Evolutionary conservation across 2,329 filamentous ascomycete genomes (phyloP).

Genomic region (Amesomyces nigricolor): DNA sequence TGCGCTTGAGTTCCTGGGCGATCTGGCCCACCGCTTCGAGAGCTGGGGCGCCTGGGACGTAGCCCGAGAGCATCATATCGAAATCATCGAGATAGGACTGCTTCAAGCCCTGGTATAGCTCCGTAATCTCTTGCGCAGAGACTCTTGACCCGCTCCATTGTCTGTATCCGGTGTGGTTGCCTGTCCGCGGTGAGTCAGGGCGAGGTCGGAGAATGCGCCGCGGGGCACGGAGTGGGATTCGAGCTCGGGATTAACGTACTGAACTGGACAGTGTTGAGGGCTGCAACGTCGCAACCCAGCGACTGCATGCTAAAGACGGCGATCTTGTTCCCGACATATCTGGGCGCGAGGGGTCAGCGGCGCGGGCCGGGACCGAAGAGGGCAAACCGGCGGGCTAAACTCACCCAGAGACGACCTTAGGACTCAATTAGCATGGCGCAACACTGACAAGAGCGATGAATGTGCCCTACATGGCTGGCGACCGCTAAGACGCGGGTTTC

Average conservation of each 20-base stretch:
- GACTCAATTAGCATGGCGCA: constrained; percentile 20
- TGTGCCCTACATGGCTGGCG: constrained; percentile 79
- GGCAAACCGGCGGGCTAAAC: constrained; percentile 29
- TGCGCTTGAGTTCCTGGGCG: constrained; percentile 69
- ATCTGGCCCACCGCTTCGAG: constrained; percentile 82
- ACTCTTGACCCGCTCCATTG: constrained; percentile 82
- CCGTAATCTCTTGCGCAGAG: constrained; percentile 73
- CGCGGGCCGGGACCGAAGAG: neutral
- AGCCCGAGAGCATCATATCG: constrained; percentile 91
- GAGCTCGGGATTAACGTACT: constrained; percentile 53
- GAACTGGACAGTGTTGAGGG: constrained; percentile 95
- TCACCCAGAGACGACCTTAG: constrained; percentile 69
- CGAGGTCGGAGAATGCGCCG: neutral
- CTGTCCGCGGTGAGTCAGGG: constrained; percentile 40
- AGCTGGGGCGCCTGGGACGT: constrained; percentile 80
- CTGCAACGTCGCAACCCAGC: constrained; percentile 86
- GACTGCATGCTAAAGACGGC: constrained; percentile 92
- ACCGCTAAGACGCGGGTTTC: constrained; percentile 72
- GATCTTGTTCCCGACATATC: constrained; percentile 97
- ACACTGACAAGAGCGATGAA: constrained; percentile 1
- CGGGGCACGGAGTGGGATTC: neutral
- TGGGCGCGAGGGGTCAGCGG: constrained; percentile 1
- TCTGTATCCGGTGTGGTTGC: constrained; percentile 90
- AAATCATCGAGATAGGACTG: constrained; percentile 83
- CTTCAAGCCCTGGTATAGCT: constrained; percentile 78